Conservation (phyloP, 129 eudicot species). For the Helianthus tuberosus region DNA sequence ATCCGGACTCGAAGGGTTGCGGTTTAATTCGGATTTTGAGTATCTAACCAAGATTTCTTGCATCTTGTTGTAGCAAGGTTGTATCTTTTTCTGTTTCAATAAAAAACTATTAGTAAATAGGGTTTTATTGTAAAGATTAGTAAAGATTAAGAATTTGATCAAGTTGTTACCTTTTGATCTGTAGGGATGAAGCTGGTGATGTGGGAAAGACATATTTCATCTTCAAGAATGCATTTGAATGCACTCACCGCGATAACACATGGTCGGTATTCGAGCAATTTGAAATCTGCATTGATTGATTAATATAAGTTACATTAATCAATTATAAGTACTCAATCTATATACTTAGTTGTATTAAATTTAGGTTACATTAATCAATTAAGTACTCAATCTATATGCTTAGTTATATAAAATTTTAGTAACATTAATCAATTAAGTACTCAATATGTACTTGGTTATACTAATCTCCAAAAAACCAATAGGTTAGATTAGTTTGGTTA, state of each 20-base stretch:
- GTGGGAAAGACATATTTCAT: constrained; percentile 29
- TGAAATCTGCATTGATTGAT: constrained; percentile 35
- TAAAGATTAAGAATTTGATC: background rate
- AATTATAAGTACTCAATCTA: background rate
- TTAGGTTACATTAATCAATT: background rate
- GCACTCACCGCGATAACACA: constrained; percentile 53
- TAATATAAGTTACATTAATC: background rate
- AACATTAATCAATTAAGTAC: no score
- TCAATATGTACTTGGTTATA: no score
- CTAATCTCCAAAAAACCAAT: no score
- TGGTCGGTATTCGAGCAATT: constrained; percentile 50
- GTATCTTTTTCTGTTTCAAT: constrained; percentile 37
- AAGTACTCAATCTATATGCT: no score
- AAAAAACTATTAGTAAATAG: background rate
- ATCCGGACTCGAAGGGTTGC: constrained; percentile 59
- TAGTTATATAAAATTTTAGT: no score
- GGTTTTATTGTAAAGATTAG: background rate
- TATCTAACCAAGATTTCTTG: constrained; percentile 17
- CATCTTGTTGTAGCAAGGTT: constrained; percentile 44
- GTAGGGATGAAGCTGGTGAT: constrained; percentile 40
- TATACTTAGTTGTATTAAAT: no score
- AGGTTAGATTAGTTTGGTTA: no score
- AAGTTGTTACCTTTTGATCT: constrained; percentile 45
- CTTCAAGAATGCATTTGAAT: constrained; percentile 38
- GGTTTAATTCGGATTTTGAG: constrained; percentile 5